These are phyloP conservation scores for Meira nashicola DNA, from an alignment of 1,284 basidiomycete genomes.

Conservation along the genomic window DNA sequence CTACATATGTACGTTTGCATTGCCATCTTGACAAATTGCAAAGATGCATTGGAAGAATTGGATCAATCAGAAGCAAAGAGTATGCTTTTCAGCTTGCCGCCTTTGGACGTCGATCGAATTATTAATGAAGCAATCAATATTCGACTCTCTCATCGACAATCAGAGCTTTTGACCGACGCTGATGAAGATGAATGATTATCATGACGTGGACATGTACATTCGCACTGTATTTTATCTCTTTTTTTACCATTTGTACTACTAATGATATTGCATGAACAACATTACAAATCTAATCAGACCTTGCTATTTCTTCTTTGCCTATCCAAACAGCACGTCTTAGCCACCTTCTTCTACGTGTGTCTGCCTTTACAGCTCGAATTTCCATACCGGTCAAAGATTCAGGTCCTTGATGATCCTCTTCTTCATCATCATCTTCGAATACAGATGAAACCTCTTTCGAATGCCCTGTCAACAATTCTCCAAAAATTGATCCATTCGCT, in stretches of 20 bases:
- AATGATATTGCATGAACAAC: too few species aligned
- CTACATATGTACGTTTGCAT: slow-evolving; percentile 53
- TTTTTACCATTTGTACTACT: too few species aligned
- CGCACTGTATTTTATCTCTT: too few species aligned
- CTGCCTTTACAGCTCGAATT: slow-evolving; percentile 1
- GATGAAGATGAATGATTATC: too few species aligned
- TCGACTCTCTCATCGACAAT: slow-evolving; percentile 39
- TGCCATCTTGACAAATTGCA: slow-evolving; percentile 51
- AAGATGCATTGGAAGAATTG: slow-evolving; percentile 52
- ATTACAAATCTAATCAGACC: background rate
- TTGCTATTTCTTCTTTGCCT: background rate
- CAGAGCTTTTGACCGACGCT: background rate
- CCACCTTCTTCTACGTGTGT: slow-evolving; percentile 8
- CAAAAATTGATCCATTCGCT: background rate
- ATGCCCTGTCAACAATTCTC: background rate
- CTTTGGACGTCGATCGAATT: slow-evolving; percentile 48
- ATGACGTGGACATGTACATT: too few species aligned
- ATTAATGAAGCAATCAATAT: slow-evolving; percentile 52
- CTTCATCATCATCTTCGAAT: background rate
- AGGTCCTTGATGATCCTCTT: background rate
- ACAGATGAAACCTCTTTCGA: background rate
- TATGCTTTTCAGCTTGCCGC: slow-evolving; percentile 49
- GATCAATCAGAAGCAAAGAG: slow-evolving; percentile 51
- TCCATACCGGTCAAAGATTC: slow-evolving; percentile 6
- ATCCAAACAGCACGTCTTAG: slow-evolving; percentile 2